These are phyloP conservation scores for Eucalyptus pauciflora DNA, from an alignment of 345 rosid genomes.

Conservation along the genomic window DNA sequence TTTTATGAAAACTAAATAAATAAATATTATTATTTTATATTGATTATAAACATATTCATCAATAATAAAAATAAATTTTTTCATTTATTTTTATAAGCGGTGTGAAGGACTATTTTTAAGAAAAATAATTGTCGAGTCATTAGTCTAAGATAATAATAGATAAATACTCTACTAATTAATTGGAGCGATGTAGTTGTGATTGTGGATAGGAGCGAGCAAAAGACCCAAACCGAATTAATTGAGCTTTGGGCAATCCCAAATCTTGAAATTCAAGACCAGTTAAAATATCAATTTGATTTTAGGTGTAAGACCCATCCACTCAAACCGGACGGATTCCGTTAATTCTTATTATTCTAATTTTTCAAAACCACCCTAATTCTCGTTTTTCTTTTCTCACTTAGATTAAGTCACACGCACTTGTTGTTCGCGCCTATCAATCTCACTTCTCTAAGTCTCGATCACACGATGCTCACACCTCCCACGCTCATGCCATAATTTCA, in stretches of 20 bases:
- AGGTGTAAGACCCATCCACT: neutral
- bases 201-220: neutral
- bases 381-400: neutral
- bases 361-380: neutral
- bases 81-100: too few species aligned
- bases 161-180: rapidly evolving
- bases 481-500: neutral
- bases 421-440: neutral
- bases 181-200: neutral
- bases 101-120: too few species aligned
- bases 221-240: rapidly evolving
- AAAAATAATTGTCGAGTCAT: too few species aligned
- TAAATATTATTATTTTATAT: too few species aligned
- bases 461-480: neutral
- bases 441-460: neutral
- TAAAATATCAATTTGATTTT: neutral
- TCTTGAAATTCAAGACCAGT: neutral
- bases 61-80: too few species aligned
- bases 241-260: neutral
- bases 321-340: neutral
- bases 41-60: too few species aligned
- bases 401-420: rapidly evolving
- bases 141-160: too few species aligned
- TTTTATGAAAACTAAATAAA: too few species aligned
- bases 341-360: neutral